Percentiles rank a stretch among this genome's conserved stretches.
Conservation (phyloP, 202 grass and related monocot species). For the Saccharum hybrid region DNA sequence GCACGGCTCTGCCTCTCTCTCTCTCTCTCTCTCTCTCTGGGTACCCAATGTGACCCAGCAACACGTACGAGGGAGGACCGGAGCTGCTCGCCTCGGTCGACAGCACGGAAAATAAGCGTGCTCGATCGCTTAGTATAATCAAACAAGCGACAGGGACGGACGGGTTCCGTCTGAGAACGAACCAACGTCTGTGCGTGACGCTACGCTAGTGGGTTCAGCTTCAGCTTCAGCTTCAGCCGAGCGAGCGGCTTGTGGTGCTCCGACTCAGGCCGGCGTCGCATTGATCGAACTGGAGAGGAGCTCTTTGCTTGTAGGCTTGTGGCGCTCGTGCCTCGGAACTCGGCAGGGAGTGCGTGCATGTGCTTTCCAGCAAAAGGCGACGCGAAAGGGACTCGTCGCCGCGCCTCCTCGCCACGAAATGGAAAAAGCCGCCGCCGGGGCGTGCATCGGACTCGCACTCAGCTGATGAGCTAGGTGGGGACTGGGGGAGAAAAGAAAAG, state of each 20-base stretch:
- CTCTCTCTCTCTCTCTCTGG: not conserved
- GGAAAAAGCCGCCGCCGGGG: constrained; percentile 34
- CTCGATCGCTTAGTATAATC: no score
- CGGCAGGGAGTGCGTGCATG: not conserved
- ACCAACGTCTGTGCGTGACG: not conserved
- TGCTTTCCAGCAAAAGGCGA: constrained; percentile 8
- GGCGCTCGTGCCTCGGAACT: not conserved
- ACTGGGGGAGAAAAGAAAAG: not conserved
- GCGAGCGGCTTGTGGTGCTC: not conserved
- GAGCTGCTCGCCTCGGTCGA: not conserved
- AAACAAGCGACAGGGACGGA: not conserved
- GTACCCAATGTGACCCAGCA: not conserved
- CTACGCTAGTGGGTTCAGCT: not conserved
- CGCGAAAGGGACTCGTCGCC: constrained; percentile 24
- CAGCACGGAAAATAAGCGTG: not conserved
- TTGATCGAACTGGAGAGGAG: not conserved
- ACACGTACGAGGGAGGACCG: not conserved
- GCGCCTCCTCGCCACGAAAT: not conserved
- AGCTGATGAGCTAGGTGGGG: constrained; percentile 1
- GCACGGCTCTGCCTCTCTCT: no score
- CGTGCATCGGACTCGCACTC: constrained; percentile 54
- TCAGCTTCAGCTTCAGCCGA: not conserved
- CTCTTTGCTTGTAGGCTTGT: not conserved
- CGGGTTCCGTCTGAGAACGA: not conserved
- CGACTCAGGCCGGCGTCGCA: not conserved